Evolutionary conservation across 1,284 basidiomycete genomes (phyloP).

Genomic region (Thelephora terrestris): DNA sequence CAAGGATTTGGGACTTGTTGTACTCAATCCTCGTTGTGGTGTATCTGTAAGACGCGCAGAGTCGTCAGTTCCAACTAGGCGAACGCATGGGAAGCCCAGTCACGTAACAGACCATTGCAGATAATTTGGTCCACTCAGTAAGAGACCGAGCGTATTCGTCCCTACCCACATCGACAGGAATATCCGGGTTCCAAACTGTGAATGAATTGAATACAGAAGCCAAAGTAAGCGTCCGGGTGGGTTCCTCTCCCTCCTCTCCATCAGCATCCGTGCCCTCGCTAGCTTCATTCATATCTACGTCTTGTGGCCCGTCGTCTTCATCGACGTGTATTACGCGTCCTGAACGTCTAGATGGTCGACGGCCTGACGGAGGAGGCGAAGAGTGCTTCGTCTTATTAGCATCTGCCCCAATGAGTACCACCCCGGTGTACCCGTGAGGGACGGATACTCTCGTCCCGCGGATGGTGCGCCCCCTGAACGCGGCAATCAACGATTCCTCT

Average conservation of each 20-base stretch:
- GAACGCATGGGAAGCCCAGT: not conserved
- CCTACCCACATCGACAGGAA: conserved; percentile 48
- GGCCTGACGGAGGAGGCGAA: not conserved
- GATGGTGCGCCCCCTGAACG: conserved; percentile 64
- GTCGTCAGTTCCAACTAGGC: not conserved
- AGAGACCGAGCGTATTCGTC: conserved; percentile 63
- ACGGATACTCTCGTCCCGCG: conserved; percentile 53
- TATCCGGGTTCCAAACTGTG: conserved; percentile 64
- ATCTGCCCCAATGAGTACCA: conserved; percentile 37
- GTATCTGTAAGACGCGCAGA: conserved; percentile 4
- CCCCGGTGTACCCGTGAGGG: conserved; percentile 57
- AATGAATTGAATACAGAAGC: conserved; percentile 49
- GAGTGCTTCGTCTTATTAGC: conserved; percentile 4
- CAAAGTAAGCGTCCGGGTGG: conserved; percentile 32
- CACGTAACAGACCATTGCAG: conserved; percentile 40
- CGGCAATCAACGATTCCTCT: conserved; percentile 36
- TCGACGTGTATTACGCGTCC: conserved; percentile 13
- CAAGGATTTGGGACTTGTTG: too few relatives aligned
- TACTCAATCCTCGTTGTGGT: conserved; percentile 8
- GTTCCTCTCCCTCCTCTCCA: conserved; percentile 12
- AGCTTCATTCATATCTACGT: conserved; percentile 7
- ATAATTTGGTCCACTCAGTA: conserved; percentile 53
- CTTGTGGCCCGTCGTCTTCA: conserved; percentile 13
- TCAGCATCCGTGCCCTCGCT: not conserved
- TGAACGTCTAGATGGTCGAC: conserved; percentile 17